Evolutionary conservation across 495 filamentous ascomycete species (phyloP), one percentile per base, ranked within the genome.

Genomic region (Aspergillus olivimuriae): DNA sequence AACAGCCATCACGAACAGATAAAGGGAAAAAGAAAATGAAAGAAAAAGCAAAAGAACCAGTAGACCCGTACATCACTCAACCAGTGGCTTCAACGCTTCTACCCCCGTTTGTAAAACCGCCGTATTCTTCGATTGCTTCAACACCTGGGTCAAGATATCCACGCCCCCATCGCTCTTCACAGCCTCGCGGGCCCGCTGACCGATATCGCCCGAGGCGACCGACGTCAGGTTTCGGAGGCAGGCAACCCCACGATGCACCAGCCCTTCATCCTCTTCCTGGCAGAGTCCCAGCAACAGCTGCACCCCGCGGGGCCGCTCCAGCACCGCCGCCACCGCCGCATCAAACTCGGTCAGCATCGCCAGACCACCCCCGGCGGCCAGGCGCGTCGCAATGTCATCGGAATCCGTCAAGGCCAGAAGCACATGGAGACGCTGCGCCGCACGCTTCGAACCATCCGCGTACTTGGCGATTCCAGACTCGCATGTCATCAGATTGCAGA

Each of bases 401-500:
- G 83, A 79, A 55, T 97, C 91, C 3, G 87, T 81, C 16, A 97
- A 75, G 3, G 91, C 91, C 11, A 95, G 75, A 9, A 98, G 60
- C 18, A 96, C 77, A 53, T 91, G 84, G 39, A 96, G 58, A 15
- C 89, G 72, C 41, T 87, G 82, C 2, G 66, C 69, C 1, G 89
- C 85, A 39, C 78, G 72, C 43, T 78, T 69, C 7, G 73, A 72
- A 16, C 80, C 82, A 38, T 84, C 85, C 0, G 83, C 86, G 50
- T 89, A 94, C 34, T 86, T 76, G 28, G 82, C 74, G 9, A 89
- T 63, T 2, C 87, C 87, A 2, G 78, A 65, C n/a, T 87, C 78
- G 36, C 77, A 81, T 41, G 83, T 83, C 65, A 89, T 85, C 37
- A 98, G 71, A 54, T 98, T 98, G 66, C 92, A 98, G 35, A 96